Conservation (phyloP, 1,139 yeast species). For the Saccharomyces hybrid region DNA sequence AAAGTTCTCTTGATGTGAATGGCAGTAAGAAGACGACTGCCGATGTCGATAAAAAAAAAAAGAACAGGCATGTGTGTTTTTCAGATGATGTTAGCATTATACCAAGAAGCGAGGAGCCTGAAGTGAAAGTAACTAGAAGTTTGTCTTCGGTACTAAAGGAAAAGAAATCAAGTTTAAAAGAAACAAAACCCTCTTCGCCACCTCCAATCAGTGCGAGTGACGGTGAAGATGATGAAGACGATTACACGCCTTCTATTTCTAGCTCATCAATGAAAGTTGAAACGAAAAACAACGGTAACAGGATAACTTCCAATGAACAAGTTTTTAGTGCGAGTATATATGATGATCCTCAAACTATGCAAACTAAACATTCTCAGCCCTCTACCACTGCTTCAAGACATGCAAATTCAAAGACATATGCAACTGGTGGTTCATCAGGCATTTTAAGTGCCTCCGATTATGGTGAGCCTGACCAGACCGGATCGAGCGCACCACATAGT, state of each 20-base stretch:
- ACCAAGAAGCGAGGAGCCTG: constrained; percentile 5
- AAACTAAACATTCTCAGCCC: neutral
- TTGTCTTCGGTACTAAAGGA: neutral
- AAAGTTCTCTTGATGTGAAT: constrained; percentile 13
- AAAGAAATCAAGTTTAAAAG: neutral
- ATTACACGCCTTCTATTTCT: neutral
- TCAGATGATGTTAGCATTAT: constrained; percentile 16
- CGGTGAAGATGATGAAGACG: neutral
- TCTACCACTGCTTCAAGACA: neutral
- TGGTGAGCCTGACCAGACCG: neutral
- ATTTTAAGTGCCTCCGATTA: neutral
- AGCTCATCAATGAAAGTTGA: neutral
- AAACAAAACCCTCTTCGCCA: neutral
- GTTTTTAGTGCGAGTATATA: neutral
- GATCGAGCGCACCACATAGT: neutral
- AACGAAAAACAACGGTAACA: neutral
- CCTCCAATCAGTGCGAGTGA: neutral
- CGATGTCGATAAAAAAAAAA: constrained; percentile 4
- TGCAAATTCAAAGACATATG: neutral
- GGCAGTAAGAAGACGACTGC: constrained; percentile 6
- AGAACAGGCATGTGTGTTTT: constrained; percentile 16
- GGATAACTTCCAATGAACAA: neutral
- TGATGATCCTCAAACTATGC: neutral
- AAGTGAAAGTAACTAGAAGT: neutral
- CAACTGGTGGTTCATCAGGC: neutral